Evolutionary conservation across 2,329 filamentous ascomycete species (phyloP).

Genomic region (Phialophora expanda): DNA sequence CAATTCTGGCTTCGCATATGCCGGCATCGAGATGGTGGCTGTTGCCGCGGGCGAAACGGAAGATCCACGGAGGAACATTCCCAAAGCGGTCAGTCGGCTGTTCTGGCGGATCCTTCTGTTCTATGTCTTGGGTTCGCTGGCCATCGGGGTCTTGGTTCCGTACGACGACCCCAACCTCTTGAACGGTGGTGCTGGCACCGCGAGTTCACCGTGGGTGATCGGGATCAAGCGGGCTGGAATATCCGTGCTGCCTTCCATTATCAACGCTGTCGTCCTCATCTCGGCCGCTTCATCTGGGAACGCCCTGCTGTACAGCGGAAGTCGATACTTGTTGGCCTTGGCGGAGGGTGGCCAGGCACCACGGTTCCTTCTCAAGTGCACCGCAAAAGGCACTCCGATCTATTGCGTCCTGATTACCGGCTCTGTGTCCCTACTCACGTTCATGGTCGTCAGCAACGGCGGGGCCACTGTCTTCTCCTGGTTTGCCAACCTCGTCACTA

Average conservation of each 20-base stretch:
- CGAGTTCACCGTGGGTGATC: conserved; percentile 60
- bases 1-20: conserved; percentile 57
- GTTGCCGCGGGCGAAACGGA: conserved; percentile 57
- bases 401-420: not conserved
- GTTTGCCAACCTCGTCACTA: conserved; percentile 55
- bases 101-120: conserved; percentile 70
- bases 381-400: conserved; percentile 64
- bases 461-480: conserved; percentile 51
- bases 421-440: too few relatives aligned
- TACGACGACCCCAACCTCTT: conserved; percentile 60
- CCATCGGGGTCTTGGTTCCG: conserved; percentile 77
- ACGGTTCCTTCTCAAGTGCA: conserved; percentile 63
- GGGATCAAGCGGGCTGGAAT: conserved; percentile 57
- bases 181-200: conserved; percentile 45
- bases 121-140: conserved; percentile 75
- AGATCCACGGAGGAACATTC: conserved; percentile 50
- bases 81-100: conserved; percentile 51
- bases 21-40: conserved; percentile 57
- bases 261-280: conserved; percentile 76
- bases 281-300: conserved; percentile 74
- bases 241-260: conserved; percentile 69
- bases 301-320: conserved; percentile 64
- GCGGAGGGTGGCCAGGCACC: conserved; percentile 59
- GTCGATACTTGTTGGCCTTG: conserved; percentile 57
- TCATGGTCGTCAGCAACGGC: not conserved